Conservation (phyloP, 164 flowering plant genomes). For the Magnolia changhungtana region DNA sequence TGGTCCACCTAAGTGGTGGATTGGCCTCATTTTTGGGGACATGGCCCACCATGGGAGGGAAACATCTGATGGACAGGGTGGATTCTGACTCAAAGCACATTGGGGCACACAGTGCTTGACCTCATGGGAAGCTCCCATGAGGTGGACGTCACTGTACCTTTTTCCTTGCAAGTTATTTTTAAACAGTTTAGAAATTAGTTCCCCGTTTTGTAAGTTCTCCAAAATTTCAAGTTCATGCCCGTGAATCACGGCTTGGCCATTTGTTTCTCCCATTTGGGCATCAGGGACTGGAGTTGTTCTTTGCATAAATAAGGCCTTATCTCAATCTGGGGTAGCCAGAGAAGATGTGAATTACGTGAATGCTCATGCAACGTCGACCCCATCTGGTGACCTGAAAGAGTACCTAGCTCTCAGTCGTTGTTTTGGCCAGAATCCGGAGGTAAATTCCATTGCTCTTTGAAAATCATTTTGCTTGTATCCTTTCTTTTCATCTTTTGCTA, state of each 20-base stretch:
- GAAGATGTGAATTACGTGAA: constrained; percentile 77
- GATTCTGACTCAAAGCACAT: too few relatives aligned
- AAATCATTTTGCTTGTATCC: not conserved
- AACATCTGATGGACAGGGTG: too few relatives aligned
- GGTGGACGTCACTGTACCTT: too few relatives aligned
- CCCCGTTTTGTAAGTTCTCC: too few relatives aligned
- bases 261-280: constrained; percentile 3
- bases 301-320: constrained; percentile 85
- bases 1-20: too few relatives aligned
- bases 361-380: constrained; percentile 97
- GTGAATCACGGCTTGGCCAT: not conserved
- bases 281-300: constrained; percentile 82
- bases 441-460: constrained; percentile 18
- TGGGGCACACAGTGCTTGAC: too few relatives aligned
- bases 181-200: too few relatives aligned
- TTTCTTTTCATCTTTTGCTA: not conserved
- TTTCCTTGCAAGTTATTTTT: too few relatives aligned
- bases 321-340: constrained; percentile 69
- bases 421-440: constrained; percentile 93
- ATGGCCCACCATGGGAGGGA: too few relatives aligned
- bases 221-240: not conserved
- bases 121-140: too few relatives aligned
- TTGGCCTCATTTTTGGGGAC: too few relatives aligned
- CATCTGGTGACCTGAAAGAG: constrained; percentile 84
- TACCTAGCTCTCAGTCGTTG: constrained; percentile 80